Evolutionary conservation across 2,329 filamentous ascomycete genomes (phyloP).

Genomic region (Calonectria pteridis): DNA sequence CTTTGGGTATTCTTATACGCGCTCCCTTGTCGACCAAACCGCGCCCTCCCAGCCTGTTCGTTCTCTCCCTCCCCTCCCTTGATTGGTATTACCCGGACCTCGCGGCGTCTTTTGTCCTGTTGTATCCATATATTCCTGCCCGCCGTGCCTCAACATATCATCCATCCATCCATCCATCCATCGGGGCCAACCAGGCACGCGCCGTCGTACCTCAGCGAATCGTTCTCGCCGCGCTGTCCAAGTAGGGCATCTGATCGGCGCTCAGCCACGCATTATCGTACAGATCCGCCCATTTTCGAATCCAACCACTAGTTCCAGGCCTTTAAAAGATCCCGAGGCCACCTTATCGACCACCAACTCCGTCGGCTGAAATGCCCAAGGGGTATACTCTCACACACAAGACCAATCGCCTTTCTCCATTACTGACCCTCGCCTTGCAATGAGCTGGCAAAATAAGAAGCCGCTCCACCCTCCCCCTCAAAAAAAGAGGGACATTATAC

Average conservation of each 20-base stretch:
- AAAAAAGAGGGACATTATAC: constrained; percentile 16
- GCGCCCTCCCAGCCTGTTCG: neutral
- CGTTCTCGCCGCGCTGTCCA: constrained; percentile 9
- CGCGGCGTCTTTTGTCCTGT: constrained; percentile 16
- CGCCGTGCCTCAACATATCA: neutral
- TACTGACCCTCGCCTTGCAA: constrained; percentile 5
- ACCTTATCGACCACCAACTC: constrained; percentile 32
- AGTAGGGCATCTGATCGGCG: constrained; percentile 20
- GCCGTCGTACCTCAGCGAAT: neutral
- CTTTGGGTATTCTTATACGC: constrained; percentile 8
- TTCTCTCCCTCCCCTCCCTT: constrained; percentile 10
- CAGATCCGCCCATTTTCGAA: constrained; percentile 21
- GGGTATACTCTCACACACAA: constrained; percentile 20
- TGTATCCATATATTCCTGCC: constrained; percentile 17
- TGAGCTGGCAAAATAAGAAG: constrained; percentile 6
- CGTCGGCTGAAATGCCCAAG: constrained; percentile 36
- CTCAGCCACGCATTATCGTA: constrained; percentile 16
- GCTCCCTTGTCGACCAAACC: neutral
- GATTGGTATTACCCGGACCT: constrained; percentile 16
- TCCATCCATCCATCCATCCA: neutral
- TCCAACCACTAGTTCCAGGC: constrained; percentile 14
- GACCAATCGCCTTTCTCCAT: constrained; percentile 19
- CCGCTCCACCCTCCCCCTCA: neutral
- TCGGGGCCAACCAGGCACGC: neutral
- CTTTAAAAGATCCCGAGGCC: constrained; percentile 26